Base-by-base conservation (phyloP, 2,329 filamentous ascomycete genomes). In the Talaromyces sp. region DNA sequence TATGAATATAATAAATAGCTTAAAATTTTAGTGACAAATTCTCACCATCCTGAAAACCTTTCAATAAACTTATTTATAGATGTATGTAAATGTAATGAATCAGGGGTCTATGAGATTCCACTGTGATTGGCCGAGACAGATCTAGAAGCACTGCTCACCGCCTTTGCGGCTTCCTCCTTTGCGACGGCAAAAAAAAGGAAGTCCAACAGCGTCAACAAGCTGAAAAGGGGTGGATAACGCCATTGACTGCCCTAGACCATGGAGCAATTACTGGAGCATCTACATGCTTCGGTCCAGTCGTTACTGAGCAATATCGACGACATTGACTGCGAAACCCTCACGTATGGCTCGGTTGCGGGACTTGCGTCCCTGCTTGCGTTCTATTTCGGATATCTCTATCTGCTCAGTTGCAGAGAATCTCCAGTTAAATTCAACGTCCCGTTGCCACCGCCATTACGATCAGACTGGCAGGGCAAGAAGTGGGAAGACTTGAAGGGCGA, bases 361-460 rank as follows among this genome's bases (percentile, higher is more conserved):
- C 61, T 69, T 62, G 72, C 26, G 27, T 56, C 73, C 54, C 52
- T 75, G 46, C 54, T 66, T 51, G 71, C 71, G 31, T 56, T 69
- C 32, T 73, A 71, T 63, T 64, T 70, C 50, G 70, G 70, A 62
- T 74, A 72, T 58, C 58, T 69, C 50, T 75, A 71, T 62, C 26
- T 71, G 43, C 62, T 66, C 26, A 62, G 67, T 53, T 63, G 65
- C 24, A 68, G 64, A 57, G 75, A 77, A 63, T 67, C 69, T 3
- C 68, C 75, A 2, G 70, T 76, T 38, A 55, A 67, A 1, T 78
- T 77, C 64, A 73, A 73, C 55, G 72, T 78, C 1, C 72, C 75
- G 4, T 57, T 75, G 7, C 76, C 76, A 0, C 58, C 66, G 1
- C 74, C 77, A 52, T 63, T 77, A 35, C 69, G 69, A 27, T 61